phyloP scores from a whole-genome alignment of 2,329 filamentous ascomycete species.

The Fusarium sp. region DNA sequence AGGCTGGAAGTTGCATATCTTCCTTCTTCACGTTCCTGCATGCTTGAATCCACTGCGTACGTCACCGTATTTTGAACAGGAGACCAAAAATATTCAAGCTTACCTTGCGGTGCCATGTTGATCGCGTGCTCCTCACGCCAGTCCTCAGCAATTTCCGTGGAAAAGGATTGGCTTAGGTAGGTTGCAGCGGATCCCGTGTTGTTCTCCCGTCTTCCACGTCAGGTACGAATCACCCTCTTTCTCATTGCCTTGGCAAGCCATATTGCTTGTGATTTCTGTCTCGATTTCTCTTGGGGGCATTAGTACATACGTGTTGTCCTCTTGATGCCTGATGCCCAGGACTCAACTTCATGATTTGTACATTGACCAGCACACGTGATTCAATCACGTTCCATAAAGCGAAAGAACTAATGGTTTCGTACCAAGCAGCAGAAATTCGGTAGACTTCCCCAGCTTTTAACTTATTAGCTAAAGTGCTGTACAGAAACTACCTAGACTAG shows the following conservation, averaged over 20 bases:
- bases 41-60: constrained; percentile 42
- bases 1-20: constrained; percentile 34
- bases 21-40: constrained; percentile 43
- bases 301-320: neutral
- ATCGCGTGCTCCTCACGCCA: constrained; percentile 36
- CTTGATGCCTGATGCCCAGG: constrained; percentile 10
- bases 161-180: constrained; percentile 9
- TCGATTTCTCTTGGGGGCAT: neutral
- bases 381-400: neutral
- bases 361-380: neutral
- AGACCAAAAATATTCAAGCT: constrained; percentile 8
- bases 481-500: neutral
- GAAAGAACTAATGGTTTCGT: neutral
- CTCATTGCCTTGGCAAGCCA: constrained; percentile 27
- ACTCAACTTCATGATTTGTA: constrained; percentile 15
- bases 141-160: neutral
- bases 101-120: neutral
- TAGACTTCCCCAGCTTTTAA: neutral
- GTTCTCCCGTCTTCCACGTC: constrained; percentile 32
- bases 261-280: neutral
- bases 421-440: neutral
- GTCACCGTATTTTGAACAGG: constrained; percentile 37
- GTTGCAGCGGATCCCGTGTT: constrained; percentile 20
- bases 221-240: constrained; percentile 22
- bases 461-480: neutral